Evolutionary conservation across 1,139 yeast genomes (phyloP).

Genomic region (Debaryomyces psychrophilus): DNA sequence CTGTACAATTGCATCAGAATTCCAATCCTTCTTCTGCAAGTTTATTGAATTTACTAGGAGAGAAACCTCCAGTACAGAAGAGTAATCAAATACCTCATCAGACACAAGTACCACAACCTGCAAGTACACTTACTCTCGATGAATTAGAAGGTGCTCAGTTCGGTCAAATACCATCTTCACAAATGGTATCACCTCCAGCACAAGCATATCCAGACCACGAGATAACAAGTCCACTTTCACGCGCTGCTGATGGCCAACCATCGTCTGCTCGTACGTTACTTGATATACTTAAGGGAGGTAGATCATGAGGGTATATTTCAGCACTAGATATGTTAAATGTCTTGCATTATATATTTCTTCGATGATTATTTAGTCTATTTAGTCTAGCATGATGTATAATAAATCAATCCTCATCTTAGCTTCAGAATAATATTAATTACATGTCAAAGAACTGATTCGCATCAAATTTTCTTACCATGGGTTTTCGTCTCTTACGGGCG

Average conservation of each 20-base stretch:
- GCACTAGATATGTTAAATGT: not conserved
- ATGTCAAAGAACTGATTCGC: conserved; percentile 21
- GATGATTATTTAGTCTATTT: conserved; percentile 1
- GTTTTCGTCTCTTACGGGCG: conserved; percentile 9
- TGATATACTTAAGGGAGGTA: conserved; percentile 19
- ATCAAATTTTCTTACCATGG: conserved; percentile 14
- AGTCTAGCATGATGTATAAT: not conserved
- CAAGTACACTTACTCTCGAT: conserved; percentile 12
- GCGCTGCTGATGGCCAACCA: conserved; percentile 1
- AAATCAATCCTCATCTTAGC: not conserved
- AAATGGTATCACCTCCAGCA: not conserved
- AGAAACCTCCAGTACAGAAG: conserved; percentile 14
- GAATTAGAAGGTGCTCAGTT: conserved; percentile 11
- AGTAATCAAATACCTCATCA: conserved; percentile 1
- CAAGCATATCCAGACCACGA: not conserved
- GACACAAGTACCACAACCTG: not conserved
- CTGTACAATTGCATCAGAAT: conserved; percentile 1
- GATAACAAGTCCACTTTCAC: not conserved
- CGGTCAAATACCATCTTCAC: not conserved
- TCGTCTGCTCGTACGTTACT: conserved; percentile 20
- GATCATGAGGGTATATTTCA: not conserved
- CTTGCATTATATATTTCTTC: not conserved
- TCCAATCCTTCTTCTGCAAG: conserved; percentile 20
- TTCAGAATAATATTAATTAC: conserved; percentile 3
- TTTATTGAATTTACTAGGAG: conserved; percentile 20